A percentile compares a stretch with the other conserved stretches of the same genome.
These are phyloP conservation scores for Penicillium brasilianum DNA, from an alignment of 2,329 filamentous ascomycete genomes.

Conservation along the genomic window DNA sequence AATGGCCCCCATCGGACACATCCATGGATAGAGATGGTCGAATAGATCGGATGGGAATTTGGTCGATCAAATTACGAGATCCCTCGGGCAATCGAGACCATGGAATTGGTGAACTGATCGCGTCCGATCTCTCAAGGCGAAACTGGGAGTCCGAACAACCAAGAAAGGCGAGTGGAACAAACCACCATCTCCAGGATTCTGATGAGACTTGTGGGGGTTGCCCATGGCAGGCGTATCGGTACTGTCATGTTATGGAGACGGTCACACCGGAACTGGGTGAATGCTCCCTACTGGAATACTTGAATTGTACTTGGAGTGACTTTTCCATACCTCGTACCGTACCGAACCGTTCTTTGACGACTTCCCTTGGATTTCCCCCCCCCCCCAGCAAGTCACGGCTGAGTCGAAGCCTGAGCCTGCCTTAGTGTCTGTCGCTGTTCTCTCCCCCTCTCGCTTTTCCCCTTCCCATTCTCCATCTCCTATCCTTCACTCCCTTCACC, in stretches of 20 bases:
- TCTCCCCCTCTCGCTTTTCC: conserved; percentile 17
- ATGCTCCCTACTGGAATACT: too few species aligned
- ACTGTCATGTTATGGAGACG: not conserved
- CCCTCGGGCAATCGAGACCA: not conserved
- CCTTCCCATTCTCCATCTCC: conserved; percentile 7
- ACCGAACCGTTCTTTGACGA: conserved; percentile 15
- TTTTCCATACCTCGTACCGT: conserved; percentile 14
- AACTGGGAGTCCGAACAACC: not conserved
- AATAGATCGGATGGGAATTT: not conserved
- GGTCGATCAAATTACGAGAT: not conserved
- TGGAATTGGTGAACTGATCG: not conserved
- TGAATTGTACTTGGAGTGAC: conserved; percentile 4
- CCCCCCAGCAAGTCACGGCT: conserved; percentile 18
- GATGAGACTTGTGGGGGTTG: conserved; percentile 2
- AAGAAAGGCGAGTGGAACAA: not conserved
- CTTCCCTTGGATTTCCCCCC: conserved; percentile 1
- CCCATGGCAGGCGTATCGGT: not conserved
- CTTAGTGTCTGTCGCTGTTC: conserved; percentile 5
- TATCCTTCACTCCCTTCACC: not conserved
- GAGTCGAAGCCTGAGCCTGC: conserved; percentile 1
- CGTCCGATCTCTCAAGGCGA: not conserved
- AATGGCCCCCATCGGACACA: not conserved
- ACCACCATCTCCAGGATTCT: not conserved
- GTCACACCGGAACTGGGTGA: not conserved
- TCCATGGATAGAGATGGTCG: not conserved